phyloP scores from a whole-genome alignment of 176 grass and related monocot species.

The Coix lacrymajobi region DNA sequence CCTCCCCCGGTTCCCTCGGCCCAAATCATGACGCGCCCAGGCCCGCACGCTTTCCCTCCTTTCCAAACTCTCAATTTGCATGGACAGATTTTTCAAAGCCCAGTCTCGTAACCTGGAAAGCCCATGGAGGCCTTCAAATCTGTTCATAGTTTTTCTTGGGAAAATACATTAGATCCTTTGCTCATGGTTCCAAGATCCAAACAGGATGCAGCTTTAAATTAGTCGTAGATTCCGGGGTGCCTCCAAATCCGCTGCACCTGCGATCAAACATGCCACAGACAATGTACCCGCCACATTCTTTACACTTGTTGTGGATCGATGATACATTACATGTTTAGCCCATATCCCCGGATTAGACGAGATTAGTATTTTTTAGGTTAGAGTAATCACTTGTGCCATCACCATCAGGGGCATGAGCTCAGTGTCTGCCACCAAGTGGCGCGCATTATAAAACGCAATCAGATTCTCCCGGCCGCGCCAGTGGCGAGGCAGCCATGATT shows the following conservation, averaged over 20 bases:
- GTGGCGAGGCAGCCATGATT: slow-evolving; percentile 21
- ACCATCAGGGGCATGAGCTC: slow-evolving; percentile 11
- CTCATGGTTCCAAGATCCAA: not conserved
- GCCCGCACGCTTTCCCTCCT: not conserved
- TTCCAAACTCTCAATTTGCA: not conserved
- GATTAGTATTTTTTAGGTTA: not conserved
- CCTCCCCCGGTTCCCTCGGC: not conserved
- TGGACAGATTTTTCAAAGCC: no score
- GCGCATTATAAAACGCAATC: slow-evolving; percentile 19
- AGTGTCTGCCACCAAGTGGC: slow-evolving; percentile 12
- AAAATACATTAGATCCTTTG: not conserved
- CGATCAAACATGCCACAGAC: slow-evolving; percentile 15
- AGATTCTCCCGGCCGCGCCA: slow-evolving; percentile 49
- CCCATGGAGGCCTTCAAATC: not conserved
- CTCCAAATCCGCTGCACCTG: slow-evolving; percentile 29
- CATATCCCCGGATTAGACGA: slow-evolving; percentile 15
- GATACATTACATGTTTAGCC: slow-evolving; percentile 11
- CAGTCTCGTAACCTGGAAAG: not conserved
- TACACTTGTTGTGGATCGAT: not conserved
- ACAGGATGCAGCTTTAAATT: not conserved
- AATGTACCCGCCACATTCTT: slow-evolving; percentile 32
- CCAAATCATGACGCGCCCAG: not conserved
- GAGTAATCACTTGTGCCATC: slow-evolving; percentile 21
- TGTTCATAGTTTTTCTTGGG: not conserved
- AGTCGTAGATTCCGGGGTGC: not conserved